phyloP scores from a whole-genome alignment of 148 eudicot genomes.

The Fagopyrum homotropicum region DNA sequence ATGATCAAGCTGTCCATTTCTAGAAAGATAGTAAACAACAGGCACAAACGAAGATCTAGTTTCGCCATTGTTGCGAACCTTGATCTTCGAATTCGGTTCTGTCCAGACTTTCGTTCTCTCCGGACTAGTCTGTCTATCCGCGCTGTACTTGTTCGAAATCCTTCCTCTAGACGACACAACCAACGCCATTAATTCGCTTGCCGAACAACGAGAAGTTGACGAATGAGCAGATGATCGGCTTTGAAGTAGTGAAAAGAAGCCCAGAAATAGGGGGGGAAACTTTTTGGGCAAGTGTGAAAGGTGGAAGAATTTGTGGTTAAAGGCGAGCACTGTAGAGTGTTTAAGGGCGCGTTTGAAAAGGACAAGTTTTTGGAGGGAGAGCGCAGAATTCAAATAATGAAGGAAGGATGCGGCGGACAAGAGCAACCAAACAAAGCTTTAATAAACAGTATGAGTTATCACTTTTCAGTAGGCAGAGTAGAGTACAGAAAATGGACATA shows the following conservation, averaged over 20 bases:
- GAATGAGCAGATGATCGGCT: not conserved
- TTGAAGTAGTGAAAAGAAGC: not conserved
- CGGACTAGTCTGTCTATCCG: not conserved
- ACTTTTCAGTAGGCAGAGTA: not conserved
- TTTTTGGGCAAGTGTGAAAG: constrained; percentile 2
- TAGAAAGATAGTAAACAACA: constrained; percentile 60
- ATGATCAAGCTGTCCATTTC: constrained; percentile 71
- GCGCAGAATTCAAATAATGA: not conserved
- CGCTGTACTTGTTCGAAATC: not conserved
- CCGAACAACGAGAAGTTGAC: too few species aligned
- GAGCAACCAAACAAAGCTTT: constrained; percentile 8
- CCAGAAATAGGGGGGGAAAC: not conserved
- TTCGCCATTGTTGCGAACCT: not conserved
- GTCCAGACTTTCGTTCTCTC: constrained; percentile 9
- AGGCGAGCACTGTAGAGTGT: not conserved
- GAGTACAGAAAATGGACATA: not conserved
- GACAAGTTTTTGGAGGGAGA: not conserved
- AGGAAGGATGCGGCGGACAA: constrained; percentile 8
- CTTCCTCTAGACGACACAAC: not conserved
- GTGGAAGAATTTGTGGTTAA: not conserved
- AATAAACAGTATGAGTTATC: not conserved
- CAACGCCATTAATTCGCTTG: not conserved
- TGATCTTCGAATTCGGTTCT: not conserved
- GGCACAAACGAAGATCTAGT: constrained; percentile 19
- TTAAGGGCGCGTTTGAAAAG: not conserved